These are phyloP conservation scores for Artemisia argyi DNA, from an alignment of 129 eudicot genomes.

Conservation along the genomic window DNA sequence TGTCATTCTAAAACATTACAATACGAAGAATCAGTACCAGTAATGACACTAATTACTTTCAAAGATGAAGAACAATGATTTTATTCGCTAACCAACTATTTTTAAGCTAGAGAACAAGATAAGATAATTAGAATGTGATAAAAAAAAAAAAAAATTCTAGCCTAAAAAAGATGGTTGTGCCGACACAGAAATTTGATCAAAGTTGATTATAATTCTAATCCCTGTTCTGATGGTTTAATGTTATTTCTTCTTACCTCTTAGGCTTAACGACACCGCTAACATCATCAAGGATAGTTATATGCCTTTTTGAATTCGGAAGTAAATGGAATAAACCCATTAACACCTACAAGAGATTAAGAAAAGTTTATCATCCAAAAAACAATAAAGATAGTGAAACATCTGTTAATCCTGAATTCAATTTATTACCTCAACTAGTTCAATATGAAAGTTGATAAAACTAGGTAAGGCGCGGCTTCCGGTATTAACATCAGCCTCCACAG, in stretches of 20 bases:
- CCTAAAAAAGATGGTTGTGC: too few species aligned
- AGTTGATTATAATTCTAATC: too few species aligned
- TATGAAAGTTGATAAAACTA: constrained; percentile 58
- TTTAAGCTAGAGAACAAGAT: too few species aligned
- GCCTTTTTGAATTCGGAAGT: constrained; percentile 55
- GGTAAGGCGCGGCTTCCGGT: constrained; percentile 78
- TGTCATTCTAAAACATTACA: constrained; percentile 55
- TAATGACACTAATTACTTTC: too few species aligned
- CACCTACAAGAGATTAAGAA: constrained; percentile 29
- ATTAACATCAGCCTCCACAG: constrained; percentile 58
- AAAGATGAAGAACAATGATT: too few species aligned
- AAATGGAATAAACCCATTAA: constrained; percentile 43
- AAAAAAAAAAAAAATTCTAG: too few species aligned
- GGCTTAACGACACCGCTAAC: constrained; percentile 76
- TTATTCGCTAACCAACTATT: too few species aligned
- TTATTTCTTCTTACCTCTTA: constrained; percentile 43
- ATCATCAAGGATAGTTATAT: constrained; percentile 61
- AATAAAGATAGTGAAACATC: background rate
- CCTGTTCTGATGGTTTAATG: too few species aligned
- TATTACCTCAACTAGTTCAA: constrained; percentile 56
- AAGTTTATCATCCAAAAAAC: background rate
- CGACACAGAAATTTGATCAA: too few species aligned
- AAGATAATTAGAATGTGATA: too few species aligned
- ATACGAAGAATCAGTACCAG: too few species aligned
- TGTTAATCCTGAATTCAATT: background rate